Conservation (phyloP, 2,329 filamentous ascomycete genomes). For the Akanthomyces muscarius region DNA sequence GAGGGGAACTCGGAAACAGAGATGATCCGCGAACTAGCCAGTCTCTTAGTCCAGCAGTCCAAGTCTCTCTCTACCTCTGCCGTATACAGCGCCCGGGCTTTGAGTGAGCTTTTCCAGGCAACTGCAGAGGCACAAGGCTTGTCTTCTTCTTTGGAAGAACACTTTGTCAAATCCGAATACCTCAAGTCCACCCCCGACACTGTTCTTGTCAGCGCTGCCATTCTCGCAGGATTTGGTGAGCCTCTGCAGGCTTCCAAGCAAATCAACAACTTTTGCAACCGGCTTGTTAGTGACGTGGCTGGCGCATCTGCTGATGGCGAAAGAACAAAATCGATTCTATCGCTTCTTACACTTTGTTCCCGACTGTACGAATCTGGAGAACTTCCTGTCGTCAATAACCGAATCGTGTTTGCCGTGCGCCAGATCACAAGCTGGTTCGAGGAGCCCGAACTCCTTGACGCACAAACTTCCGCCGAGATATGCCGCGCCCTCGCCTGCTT, state of each 20-base stretch:
- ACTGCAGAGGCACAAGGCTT: conserved; percentile 46
- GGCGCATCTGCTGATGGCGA: conserved; percentile 41
- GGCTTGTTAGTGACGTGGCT: conserved; percentile 57
- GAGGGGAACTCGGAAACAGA: conserved; percentile 31
- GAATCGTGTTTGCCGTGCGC: conserved; percentile 77
- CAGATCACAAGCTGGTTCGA: conserved; percentile 71
- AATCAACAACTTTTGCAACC: conserved; percentile 53
- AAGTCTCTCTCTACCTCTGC: conserved; percentile 39
- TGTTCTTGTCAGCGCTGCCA: conserved; percentile 45
- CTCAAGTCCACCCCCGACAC: conserved; percentile 46
- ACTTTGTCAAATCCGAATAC: conserved; percentile 41
- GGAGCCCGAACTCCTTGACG: conserved; percentile 40
- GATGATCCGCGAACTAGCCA: conserved; percentile 40
- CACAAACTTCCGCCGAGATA: conserved; percentile 45
- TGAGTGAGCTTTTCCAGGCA: conserved; percentile 47
- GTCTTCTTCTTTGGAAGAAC: conserved; percentile 42
- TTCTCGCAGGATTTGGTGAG: conserved; percentile 51
- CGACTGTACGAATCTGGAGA: conserved; percentile 48
- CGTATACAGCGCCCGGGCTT: conserved; percentile 50
- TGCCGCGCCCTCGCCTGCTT: conserved; percentile 57
- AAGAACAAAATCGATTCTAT: conserved; percentile 46
- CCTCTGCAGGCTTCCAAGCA: conserved; percentile 44
- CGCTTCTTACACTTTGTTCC: conserved; percentile 51
- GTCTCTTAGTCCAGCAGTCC: conserved; percentile 42
- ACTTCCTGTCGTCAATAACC: conserved; percentile 59